Percentiles rank a stretch among this genome's conserved stretches.
phyloP scores from a whole-genome alignment of 371 early-diverging fungal genomes.

The Mortierella sp. region DNA sequence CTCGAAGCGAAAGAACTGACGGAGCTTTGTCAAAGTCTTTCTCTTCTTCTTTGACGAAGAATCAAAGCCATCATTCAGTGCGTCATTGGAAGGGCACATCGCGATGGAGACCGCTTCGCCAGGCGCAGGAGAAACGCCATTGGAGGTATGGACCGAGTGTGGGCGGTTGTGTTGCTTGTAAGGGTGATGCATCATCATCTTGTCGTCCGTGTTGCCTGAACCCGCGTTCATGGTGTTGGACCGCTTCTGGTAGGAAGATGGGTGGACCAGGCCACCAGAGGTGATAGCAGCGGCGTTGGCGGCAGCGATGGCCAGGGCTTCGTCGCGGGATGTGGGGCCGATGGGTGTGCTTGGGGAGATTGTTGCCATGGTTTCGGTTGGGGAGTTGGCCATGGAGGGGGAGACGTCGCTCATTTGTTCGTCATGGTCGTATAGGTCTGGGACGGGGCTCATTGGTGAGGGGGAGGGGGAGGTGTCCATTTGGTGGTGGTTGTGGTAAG shows the following conservation, averaged over 20 bases:
- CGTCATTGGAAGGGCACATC: conserved; percentile 42
- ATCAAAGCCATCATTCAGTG: conserved; percentile 32
- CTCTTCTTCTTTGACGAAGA: conserved; percentile 44
- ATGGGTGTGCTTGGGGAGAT: conserved; percentile 47
- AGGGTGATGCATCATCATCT: conserved; percentile 28
- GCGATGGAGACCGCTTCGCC: conserved; percentile 26
- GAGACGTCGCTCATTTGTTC: conserved; percentile 53
- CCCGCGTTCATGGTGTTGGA: conserved; percentile 12
- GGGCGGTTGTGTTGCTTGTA: conserved; percentile 43
- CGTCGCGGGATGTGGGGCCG: conserved; percentile 20
- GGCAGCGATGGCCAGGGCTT: conserved; percentile 22
- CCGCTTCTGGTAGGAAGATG: conserved; percentile 21
- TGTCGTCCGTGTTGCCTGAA: conserved; percentile 16
- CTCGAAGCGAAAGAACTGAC: conserved; percentile 53
- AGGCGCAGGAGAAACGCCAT: not conserved
- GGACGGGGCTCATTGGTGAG: conserved; percentile 3
- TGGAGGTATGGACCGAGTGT: conserved; percentile 16
- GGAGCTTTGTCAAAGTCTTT: conserved; percentile 44
- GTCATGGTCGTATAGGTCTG: conserved; percentile 28
- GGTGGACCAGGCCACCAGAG: not conserved
- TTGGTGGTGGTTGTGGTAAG: not conserved
- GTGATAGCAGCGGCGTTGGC: not conserved
- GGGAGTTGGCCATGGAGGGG: conserved; percentile 39
- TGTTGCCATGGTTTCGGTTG: conserved; percentile 53
- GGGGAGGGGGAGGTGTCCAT: not conserved